Evolutionary conservation across 2,329 filamentous ascomycete species (phyloP).

Genomic region (Helotiales sp.): DNA sequence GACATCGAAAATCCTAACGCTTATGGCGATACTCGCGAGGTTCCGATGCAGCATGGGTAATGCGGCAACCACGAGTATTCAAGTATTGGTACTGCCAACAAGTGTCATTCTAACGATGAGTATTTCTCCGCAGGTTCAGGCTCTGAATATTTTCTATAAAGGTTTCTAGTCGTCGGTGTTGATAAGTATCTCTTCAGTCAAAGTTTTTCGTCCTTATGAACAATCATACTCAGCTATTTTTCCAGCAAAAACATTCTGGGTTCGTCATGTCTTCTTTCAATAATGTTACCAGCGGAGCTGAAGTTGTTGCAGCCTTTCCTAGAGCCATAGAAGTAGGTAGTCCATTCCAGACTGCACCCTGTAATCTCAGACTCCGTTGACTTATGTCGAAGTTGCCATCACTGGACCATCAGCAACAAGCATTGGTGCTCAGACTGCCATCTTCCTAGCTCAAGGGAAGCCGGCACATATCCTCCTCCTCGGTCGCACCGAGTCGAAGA

Average conservation of each 20-base stretch:
- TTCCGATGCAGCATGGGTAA: too few species aligned
- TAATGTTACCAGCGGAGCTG: constrained; percentile 7
- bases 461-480: constrained; percentile 17
- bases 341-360: not conserved
- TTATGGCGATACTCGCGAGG: too few species aligned
- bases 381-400: constrained; percentile 1
- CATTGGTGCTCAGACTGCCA: constrained; percentile 10
- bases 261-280: constrained; percentile 4
- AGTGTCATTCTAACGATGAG: too few species aligned
- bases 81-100: too few species aligned
- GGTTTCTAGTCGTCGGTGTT: not conserved
- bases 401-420: constrained; percentile 8
- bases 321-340: constrained; percentile 8
- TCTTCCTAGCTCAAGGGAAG: constrained; percentile 22
- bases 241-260: not conserved
- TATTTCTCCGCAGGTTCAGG: too few species aligned
- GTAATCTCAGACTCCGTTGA: not conserved
- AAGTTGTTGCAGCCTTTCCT: constrained; percentile 18
- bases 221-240: not conserved
- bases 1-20: too few species aligned
- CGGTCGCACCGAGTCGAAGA: constrained; percentile 4
- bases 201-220: not conserved
- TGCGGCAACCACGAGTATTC: too few species aligned
- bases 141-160: too few species aligned
- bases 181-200: not conserved